phyloP scores from a whole-genome alignment of 148 eudicot genomes.

The Simmondsia chinensis region DNA sequence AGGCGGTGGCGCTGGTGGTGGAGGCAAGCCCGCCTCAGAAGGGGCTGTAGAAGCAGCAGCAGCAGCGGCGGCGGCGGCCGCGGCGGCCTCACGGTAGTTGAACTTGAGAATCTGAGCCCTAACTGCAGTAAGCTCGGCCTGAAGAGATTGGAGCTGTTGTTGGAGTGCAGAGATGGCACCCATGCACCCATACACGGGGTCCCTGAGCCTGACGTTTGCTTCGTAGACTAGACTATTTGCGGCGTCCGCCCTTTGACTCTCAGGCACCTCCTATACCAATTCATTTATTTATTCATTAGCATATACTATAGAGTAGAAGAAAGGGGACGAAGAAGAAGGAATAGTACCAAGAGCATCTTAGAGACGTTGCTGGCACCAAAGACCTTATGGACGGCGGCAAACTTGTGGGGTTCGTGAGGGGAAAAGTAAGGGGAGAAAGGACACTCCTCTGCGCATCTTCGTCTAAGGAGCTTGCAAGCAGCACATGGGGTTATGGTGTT shows the following conservation, averaged over 20 bases:
- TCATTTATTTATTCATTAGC: background rate
- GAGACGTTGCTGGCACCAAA: constrained; percentile 93
- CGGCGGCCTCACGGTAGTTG: constrained; percentile 64
- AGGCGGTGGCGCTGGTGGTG: constrained; percentile 27
- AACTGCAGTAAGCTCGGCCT: constrained; percentile 44
- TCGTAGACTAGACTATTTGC: constrained; percentile 89
- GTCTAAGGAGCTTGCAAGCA: constrained; percentile 76
- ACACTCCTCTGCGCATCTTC: constrained; percentile 87
- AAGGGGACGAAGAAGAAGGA: no score
- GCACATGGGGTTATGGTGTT: constrained; percentile 85
- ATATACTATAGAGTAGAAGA: background rate
- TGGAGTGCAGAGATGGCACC: constrained; percentile 82
- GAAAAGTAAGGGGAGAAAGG: constrained; percentile 85
- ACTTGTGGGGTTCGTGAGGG: constrained; percentile 84
- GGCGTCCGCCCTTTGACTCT: constrained; percentile 65
- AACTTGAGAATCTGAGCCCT: constrained; percentile 56
- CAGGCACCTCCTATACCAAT: constrained; percentile 50
- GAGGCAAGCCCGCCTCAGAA: constrained; percentile 18
- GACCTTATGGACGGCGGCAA: constrained; percentile 85
- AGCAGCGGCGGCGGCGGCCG: constrained; percentile 16
- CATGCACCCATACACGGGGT: constrained; percentile 89
- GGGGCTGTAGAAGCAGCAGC: constrained; percentile 8
- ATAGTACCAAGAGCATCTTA: constrained; percentile 79
- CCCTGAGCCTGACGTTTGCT: constrained; percentile 74
- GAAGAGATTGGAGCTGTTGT: constrained; percentile 51